Evolutionary conservation across 345 rosid genomes (phyloP).

Genomic region (Rubroshorea leprosula): DNA sequence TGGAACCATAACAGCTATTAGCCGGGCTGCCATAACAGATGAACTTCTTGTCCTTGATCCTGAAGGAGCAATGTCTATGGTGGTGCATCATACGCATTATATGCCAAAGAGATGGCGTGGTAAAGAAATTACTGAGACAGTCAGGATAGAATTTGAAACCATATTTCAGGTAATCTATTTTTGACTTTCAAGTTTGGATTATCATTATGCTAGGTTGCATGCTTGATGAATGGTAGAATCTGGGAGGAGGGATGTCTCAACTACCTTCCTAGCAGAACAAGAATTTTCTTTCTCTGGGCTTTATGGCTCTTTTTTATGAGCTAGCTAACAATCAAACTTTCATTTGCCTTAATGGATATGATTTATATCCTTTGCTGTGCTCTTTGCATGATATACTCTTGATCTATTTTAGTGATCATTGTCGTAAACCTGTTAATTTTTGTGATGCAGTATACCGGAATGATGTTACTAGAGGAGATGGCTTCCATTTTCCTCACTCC

Average conservation of each 20-base stretch:
- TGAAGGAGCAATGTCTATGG: constrained; percentile 80
- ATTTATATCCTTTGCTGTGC: neutral
- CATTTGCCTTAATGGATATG: no score
- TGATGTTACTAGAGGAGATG: constrained; percentile 97
- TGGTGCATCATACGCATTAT: constrained; percentile 88
- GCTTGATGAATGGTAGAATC: constrained; percentile 6
- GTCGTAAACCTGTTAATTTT: neutral
- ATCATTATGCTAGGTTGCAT: neutral
- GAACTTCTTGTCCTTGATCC: constrained; percentile 87
- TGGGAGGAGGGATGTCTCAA: no score
- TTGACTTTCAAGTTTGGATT: constrained; percentile 1
- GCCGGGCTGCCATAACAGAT: constrained; percentile 88
- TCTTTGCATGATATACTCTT: neutral
- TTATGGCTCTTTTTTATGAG: no score
- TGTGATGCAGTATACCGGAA: constrained; percentile 81
- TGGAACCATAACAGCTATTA: constrained; percentile 94
- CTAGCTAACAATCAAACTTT: no score
- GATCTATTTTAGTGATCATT: constrained; percentile 4
- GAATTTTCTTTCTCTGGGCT: no score
- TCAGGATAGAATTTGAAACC: constrained; percentile 80
- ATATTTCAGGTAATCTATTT: constrained; percentile 72
- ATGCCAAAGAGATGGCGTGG: constrained; percentile 99
- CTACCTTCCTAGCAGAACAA: no score
- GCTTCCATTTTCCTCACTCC: constrained; percentile 97
- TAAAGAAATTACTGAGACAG: constrained; percentile 71